A percentile compares a stretch with the other conserved stretches of the same genome.
These are phyloP conservation scores for Xylaria palmicola DNA, from an alignment of 495 filamentous ascomycete genomes.

Conservation along the genomic window DNA sequence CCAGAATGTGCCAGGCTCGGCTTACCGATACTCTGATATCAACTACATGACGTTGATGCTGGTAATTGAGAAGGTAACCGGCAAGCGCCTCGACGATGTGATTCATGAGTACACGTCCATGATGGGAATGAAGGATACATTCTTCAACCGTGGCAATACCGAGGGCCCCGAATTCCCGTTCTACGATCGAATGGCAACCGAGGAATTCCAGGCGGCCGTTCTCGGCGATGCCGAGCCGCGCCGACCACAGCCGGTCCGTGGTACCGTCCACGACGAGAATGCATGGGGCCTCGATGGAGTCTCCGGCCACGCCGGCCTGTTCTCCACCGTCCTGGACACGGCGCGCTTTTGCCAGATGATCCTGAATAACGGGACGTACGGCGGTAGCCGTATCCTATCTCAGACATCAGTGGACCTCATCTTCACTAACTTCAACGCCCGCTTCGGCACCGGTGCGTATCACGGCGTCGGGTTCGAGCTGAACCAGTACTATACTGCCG, in stretches of 20 bases:
- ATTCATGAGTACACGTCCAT: slow-evolving; percentile 21
- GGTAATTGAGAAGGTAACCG: slow-evolving; percentile 26
- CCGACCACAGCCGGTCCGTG: slow-evolving; percentile 33
- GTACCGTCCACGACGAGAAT: slow-evolving; percentile 34
- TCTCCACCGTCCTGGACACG: slow-evolving; percentile 25
- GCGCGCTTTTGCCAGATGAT: slow-evolving; percentile 34
- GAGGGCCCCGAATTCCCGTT: slow-evolving; percentile 18
- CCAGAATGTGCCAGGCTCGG: slow-evolving; percentile 24
- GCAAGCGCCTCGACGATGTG: slow-evolving; percentile 21
- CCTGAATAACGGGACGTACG: slow-evolving; percentile 32
- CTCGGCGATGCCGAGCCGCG: slow-evolving; percentile 24
- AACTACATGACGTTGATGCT: slow-evolving; percentile 32
- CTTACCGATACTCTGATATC: slow-evolving; percentile 31
- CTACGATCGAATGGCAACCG: slow-evolving; percentile 28
- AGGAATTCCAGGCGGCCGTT: slow-evolving; percentile 31
- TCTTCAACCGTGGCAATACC: slow-evolving; percentile 32
- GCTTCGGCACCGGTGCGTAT: slow-evolving; percentile 20
- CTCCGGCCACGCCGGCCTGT: slow-evolving; percentile 31
- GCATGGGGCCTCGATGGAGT: slow-evolving; percentile 29
- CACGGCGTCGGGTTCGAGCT: slow-evolving; percentile 32
- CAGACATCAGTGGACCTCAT: slow-evolving; percentile 25
- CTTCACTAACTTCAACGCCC: slow-evolving; percentile 30
- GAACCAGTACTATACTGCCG: slow-evolving; percentile 29
- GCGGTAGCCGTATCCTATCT: slow-evolving; percentile 20
- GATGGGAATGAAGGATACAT: slow-evolving; percentile 30